Evolutionary conservation across 2,329 filamentous ascomycete genomes (phyloP), one percentile per base, ranked within the genome.

Genomic region (Massarina eburnea): DNA sequence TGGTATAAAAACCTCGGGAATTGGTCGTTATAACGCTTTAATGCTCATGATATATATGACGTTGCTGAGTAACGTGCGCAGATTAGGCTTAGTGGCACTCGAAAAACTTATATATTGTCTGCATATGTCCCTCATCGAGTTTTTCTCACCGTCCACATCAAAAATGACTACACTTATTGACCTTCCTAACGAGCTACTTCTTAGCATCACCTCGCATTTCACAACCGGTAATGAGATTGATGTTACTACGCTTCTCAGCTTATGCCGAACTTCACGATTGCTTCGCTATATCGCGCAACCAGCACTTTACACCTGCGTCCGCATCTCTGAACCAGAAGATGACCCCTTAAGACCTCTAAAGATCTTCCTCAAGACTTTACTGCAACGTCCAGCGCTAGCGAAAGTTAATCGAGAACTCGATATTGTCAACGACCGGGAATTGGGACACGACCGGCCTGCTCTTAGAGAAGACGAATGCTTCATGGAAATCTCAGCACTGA

Each of bases 131-230:
- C 32, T 19, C 32, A 20, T 12, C 32, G n/a, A n/a, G n/a, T n/a
- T n/a, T n/a, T n/a, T n/a, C n/a, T 9, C 15, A 19, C 32, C 4
- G 5, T 20, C 9, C 4, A 19, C 17, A 39, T 5, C 5, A n/a
- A n/a, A n/a, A n/a, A 49, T 49, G 47, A 30, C 34, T 9, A 40
- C 39, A 22, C 35, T 50, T 9, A 37, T 26, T 4, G 39, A 41
- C 21, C 40, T 52, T 3, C 40, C 49, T 17, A 44, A 34, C 20
- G 46, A 52, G 38, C 10, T 52, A 2, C 39, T 52, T 15, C 34
- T 49, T n/a, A 26, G 21, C 17, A 37, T 46, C 6, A 24, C 35
- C 33, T 41, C 32, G 1, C 36, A 45, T 38, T 40, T 52, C 10
- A 37, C 29, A 19, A 8, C 7, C n/a, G 27, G 27, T 14, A 30